Evolutionary conservation across 169 alveolate species (phyloP).

Genomic region (Eimeria falciformis): DNA sequence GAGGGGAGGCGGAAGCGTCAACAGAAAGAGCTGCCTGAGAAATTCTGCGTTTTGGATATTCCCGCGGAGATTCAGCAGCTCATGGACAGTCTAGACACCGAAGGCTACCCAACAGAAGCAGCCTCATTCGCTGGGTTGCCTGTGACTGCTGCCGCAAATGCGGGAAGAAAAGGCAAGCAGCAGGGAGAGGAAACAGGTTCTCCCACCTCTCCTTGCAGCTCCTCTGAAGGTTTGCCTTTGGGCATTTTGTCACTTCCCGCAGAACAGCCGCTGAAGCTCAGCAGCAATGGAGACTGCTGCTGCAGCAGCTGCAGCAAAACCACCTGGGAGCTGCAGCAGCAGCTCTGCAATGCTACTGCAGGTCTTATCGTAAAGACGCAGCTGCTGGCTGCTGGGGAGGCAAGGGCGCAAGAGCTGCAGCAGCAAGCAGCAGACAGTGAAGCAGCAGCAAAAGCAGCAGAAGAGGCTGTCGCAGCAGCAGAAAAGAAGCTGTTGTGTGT

Average conservation of each 20-base stretch:
- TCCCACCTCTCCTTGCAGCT: background rate
- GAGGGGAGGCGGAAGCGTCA: background rate
- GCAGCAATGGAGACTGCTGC: background rate
- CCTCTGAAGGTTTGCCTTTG: too few relatives aligned
- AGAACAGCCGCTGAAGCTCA: too few relatives aligned
- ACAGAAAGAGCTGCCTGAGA: background rate
- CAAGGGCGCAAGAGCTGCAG: constrained; percentile 33
- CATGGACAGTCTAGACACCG: constrained; percentile 24
- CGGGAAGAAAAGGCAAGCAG: background rate
- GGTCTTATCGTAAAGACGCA: constrained; percentile 19
- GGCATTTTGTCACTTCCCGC: too few relatives aligned
- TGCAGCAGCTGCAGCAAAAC: constrained; percentile 23
- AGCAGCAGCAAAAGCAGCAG: constrained; percentile 62
- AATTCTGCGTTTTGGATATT: background rate
- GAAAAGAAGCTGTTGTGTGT: constrained; percentile 31
- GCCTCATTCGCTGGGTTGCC: background rate
- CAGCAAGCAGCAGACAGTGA: constrained; percentile 40
- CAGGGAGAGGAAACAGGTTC: background rate
- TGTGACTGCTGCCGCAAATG: background rate
- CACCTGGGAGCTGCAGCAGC: constrained; percentile 53
- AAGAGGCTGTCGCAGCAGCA: constrained; percentile 44
- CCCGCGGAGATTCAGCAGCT: constrained; percentile 55
- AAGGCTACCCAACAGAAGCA: constrained; percentile 19
- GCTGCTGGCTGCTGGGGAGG: constrained; percentile 18
- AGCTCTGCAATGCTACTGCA: constrained; percentile 14